Evolutionary conservation across 306 rosid genomes (phyloP).

Genomic region (Carpinus viminea): DNA sequence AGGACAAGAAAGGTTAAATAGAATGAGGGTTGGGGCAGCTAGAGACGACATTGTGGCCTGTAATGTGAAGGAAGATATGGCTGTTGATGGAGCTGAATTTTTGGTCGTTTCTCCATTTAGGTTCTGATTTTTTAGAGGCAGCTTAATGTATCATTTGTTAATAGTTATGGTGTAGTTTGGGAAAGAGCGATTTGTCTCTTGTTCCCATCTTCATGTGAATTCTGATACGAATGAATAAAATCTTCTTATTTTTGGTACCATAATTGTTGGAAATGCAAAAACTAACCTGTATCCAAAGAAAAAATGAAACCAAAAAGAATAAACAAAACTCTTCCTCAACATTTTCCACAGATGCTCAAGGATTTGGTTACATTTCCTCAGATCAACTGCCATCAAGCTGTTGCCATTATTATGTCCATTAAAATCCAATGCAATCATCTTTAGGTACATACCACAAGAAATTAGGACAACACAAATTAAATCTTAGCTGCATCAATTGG

Average conservation of each 20-base stretch:
- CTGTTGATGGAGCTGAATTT: neutral
- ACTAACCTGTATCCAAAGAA: neutral
- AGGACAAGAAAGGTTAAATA: neutral
- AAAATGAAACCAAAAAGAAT: neutral
- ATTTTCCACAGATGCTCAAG: conserved; percentile 1
- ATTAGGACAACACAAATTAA: neutral
- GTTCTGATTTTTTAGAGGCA: neutral
- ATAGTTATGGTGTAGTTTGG: neutral
- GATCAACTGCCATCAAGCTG: neutral
- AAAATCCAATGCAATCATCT: neutral
- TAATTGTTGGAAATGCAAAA: neutral
- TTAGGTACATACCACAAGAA: neutral
- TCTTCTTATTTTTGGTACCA: neutral
- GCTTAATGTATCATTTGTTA: neutral
- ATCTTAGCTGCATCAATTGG: conserved; percentile 26
- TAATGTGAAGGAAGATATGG: neutral
- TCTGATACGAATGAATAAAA: neutral
- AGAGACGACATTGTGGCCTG: neutral
- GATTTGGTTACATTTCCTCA: neutral
- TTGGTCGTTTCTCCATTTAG: neutral
- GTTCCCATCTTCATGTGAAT: neutral
- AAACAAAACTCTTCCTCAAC: neutral
- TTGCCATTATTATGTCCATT: neutral
- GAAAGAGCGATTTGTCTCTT: neutral
- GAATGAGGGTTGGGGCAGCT: neutral